Base-by-base conservation (phyloP, 306 rosid species). In the Quercus dentata region DNA sequence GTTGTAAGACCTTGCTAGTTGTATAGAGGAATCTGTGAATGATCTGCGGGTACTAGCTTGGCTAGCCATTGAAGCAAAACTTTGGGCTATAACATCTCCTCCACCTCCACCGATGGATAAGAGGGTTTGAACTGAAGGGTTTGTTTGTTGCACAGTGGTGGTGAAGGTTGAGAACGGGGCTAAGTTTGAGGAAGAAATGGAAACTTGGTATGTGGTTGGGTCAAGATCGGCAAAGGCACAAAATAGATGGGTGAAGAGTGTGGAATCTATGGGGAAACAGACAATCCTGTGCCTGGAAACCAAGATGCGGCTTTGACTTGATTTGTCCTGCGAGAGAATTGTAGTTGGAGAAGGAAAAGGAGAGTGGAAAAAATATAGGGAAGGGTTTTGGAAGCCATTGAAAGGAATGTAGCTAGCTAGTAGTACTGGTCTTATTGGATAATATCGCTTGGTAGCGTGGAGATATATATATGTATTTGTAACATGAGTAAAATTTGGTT, bases 221-320 rank as follows among this genome's bases (percentile, higher is more conserved):
- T 78, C 3, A 13, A 88, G 85, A 69, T 80, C 89, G 30, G 87
- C 89, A 25, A 88, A 88, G 3, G 94, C 94, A 35, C 90, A 92
- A 35, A 82, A 90, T 51, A 92, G 85, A 20, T 90, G 97, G 1
- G 94, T 90, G 90, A 88, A 90, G 19, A 81, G 72, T 19, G 84
- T 11, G 31, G 94, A 74, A n/a, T 92, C 71, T 13, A 92, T 90
- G 75, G 11, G 5, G 91, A 74, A 7, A 54, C 81, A 0, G 75
- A 71, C 10, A 78, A 85, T 6, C 76, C 97, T 5, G 86, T 57
- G 13, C 38, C 89, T 0, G 76, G 70, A 14, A 75, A 82, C 91
- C 90, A 92, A 61, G 88, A 82, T 5, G 56, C 78, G 6, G 57
- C 83, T 21, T 74, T 74, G 3, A 62, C 89, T 21, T 63, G 1